Base-by-base conservation (phyloP, 345 rosid species). In the Syzygium aromaticum region DNA sequence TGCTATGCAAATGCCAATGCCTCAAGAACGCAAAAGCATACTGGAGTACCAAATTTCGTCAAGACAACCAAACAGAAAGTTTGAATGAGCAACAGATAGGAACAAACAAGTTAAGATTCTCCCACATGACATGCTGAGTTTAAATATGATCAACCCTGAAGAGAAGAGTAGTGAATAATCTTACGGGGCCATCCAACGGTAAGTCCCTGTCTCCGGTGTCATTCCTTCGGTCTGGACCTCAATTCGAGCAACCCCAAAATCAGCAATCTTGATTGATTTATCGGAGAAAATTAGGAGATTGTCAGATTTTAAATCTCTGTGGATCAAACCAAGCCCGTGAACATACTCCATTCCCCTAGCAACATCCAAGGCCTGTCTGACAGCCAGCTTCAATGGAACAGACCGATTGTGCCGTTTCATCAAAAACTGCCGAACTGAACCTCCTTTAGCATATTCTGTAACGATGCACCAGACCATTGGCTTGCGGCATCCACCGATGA, bases 111-210 rank as follows among this genome's bases (percentile, higher is more conserved):
- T 19, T 73, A 73, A 11, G 27, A 25, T 73, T 73, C 80, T 33
- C 80, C 49, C 27, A 38, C 49, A 33, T 73, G 49, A 38, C 13
- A 73, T 73, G 27, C 80, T 38, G 80, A 38, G 49, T 73, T 73
- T 38, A 73, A 38, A 73, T 38, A 73, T 38, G 27, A 73, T 73
- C 80, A 38, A 73, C 49, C 21, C 80, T 33, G 25, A 40, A 73
- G 80, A 73, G 49, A 73, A 73, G 49, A 38, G 80, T 38, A 73
- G 80, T 33, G 46, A 73, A 38, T 73, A 22, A 73, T 87, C 93
- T 91, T 92, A 91, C 92, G 93, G 93, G 84, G 93, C 93, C 93
- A 92, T 92, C 93, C 93, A 92, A 52, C 93, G 93, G 54, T 92
- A 92, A 10, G 92, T 92, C 40, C 93, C 93, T 25, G 93, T 92